phyloP scores from a whole-genome alignment of 768 basidiomycete species.

The Pleurotus sapidus region DNA sequence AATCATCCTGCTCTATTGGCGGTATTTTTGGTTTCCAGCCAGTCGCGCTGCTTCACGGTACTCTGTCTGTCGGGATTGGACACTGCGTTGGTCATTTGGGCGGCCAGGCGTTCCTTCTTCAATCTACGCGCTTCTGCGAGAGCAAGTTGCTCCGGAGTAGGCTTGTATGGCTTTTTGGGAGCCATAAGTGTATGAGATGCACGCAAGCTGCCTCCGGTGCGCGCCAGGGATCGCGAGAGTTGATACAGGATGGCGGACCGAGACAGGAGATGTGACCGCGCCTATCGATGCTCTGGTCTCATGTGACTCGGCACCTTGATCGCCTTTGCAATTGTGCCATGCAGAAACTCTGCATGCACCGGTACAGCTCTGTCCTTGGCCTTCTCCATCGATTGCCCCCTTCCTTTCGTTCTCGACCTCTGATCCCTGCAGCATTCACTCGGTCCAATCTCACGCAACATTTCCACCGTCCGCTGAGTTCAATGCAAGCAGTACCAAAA shows the following conservation, averaged over 20 bases:
- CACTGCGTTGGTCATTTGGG: slow-evolving; percentile 9
- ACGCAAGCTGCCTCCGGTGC: not conserved
- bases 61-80: slow-evolving; percentile 14
- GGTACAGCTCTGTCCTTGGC: not conserved
- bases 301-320: not conserved
- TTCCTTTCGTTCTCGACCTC: slow-evolving; percentile 2
- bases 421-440: not conserved
- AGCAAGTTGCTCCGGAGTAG: slow-evolving; percentile 56
- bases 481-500: slow-evolving; percentile 25
- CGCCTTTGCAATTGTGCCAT: not conserved
- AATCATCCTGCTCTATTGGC: slow-evolving; percentile 20
- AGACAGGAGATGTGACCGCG: not conserved
- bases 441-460: not conserved
- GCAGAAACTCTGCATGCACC: slow-evolving; percentile 4
- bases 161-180: slow-evolving; percentile 9
- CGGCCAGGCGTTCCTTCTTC: slow-evolving; percentile 32
- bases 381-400: slow-evolving; percentile 4
- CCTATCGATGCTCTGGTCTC: not conserved
- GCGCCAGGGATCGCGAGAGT: not conserved
- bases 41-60: slow-evolving; percentile 32
- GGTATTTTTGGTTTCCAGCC: slow-evolving; percentile 29
- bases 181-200: not conserved
- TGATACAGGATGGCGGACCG: not conserved
- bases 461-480: slow-evolving; percentile 9
- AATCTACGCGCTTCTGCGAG: slow-evolving; percentile 50